Conservation (phyloP, 192 early-diverging fungal genomes). For the Coemansia reversa region DNA sequence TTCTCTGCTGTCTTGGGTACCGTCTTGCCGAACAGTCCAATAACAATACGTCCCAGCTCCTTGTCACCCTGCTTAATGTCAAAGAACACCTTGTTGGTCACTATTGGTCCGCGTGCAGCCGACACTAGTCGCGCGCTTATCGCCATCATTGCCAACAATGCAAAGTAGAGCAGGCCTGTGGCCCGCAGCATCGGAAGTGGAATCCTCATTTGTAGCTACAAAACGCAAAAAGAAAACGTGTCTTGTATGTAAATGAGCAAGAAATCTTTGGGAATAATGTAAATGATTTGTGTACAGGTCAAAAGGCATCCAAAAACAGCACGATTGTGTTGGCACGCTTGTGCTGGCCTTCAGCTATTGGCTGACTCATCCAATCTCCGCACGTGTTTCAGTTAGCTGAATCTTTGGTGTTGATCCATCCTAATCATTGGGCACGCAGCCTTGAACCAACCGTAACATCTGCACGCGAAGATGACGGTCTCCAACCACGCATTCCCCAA, state of each 20-base stretch:
- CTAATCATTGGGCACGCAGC: not conserved
- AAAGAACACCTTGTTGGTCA: slow-evolving; percentile 82
- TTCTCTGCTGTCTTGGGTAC: slow-evolving; percentile 94
- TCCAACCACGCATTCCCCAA: not conserved
- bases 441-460: not conserved
- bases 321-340: not conserved
- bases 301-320: not conserved
- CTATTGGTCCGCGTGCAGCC: slow-evolving; percentile 63
- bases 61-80: slow-evolving; percentile 81
- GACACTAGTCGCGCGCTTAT: slow-evolving; percentile 35
- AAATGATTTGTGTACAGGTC: not conserved
- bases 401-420: not conserved
- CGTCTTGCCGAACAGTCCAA: slow-evolving; percentile 74
- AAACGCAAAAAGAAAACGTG: not conserved
- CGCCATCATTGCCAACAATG: slow-evolving; percentile 28
- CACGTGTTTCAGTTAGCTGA: not conserved
- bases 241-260: no score
- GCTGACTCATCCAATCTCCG: not conserved
- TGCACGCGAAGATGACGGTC: not conserved
- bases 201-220: slow-evolving; percentile 18
- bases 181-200: slow-evolving; percentile 41
- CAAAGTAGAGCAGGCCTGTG: slow-evolving; percentile 35
- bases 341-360: not conserved
- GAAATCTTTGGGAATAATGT: no score
- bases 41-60: slow-evolving; percentile 57